These are phyloP conservation scores for Eruca vesicaria DNA, from an alignment of 441 rosid genomes.

Conservation along the genomic window DNA sequence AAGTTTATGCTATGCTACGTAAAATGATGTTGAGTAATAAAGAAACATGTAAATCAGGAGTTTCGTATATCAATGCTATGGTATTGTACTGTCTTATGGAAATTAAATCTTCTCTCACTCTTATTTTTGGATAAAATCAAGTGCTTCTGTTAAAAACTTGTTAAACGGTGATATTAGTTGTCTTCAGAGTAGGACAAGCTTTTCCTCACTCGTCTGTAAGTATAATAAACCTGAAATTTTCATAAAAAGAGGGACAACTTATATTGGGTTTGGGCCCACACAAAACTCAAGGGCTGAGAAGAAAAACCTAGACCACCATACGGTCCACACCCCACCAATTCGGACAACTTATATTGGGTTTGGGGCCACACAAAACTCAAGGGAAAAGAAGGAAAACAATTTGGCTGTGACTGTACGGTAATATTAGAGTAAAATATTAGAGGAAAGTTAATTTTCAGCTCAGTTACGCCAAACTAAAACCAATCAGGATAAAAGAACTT, in stretches of 20 bases:
- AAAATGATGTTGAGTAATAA: conserved; percentile 1
- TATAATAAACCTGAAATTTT: background rate
- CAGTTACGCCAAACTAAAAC: too few species aligned
- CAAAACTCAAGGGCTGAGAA: background rate
- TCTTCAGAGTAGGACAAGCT: background rate
- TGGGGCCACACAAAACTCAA: too few species aligned
- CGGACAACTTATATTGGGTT: too few species aligned
- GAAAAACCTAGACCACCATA: background rate
- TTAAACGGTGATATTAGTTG: background rate
- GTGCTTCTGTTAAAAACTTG: background rate
- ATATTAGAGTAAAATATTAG: too few species aligned
- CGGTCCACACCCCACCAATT: background rate
- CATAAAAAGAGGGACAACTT: background rate
- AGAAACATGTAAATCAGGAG: conserved; percentile 22
- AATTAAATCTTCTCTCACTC: background rate
- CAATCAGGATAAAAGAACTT: too few species aligned
- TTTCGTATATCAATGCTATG: conserved; percentile 4
- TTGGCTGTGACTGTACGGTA: too few species aligned
- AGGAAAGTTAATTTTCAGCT: too few species aligned
- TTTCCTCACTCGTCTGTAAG: too few species aligned
- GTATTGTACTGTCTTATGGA: background rate
- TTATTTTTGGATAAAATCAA: background rate
- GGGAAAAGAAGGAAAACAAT: too few species aligned
- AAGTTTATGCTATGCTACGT: background rate
- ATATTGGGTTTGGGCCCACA: background rate